Percentiles rank a stretch among this genome's conserved stretches.
Evolutionary conservation across 768 basidiomycete genomes (phyloP).

Genomic region (Podaxis pistillaris): DNA sequence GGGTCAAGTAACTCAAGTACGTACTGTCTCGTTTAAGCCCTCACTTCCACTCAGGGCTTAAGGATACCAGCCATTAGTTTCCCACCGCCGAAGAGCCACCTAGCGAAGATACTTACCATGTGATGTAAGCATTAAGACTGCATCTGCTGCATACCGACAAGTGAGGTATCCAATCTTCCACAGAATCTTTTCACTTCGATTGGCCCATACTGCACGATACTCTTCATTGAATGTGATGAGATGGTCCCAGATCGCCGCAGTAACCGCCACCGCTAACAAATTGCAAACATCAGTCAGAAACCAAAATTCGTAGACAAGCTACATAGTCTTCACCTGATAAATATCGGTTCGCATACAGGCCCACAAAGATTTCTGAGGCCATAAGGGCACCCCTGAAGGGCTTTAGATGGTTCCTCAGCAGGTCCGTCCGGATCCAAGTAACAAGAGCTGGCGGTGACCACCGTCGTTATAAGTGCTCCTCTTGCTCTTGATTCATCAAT

Average conservation of each 20-base stretch:
- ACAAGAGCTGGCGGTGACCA: too few relatives aligned
- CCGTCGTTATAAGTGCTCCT: too few relatives aligned
- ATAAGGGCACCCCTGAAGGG: too few relatives aligned
- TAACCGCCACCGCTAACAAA: slow-evolving; percentile 1
- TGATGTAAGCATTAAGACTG: slow-evolving; percentile 1
- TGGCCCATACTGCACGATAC: slow-evolving; percentile 1
- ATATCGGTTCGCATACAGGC: neutral
- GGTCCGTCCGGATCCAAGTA: too few relatives aligned
- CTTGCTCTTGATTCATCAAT: too few relatives aligned
- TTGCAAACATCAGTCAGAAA: neutral
- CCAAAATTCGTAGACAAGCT: too few relatives aligned
- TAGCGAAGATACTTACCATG: neutral
- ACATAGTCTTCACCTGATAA: neutral
- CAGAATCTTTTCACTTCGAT: neutral
- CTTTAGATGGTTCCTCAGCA: too few relatives aligned
- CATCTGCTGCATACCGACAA: slow-evolving; percentile 3
- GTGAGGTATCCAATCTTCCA: slow-evolving; percentile 1
- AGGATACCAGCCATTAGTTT: neutral
- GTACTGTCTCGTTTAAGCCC: neutral
- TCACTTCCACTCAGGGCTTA: neutral
- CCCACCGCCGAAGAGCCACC: neutral
- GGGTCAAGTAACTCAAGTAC: neutral
- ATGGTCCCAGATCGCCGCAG: slow-evolving; percentile 9
- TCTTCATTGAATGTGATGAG: slow-evolving; percentile 12
- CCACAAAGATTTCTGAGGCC: too few relatives aligned